Percentiles rank a stretch among this genome's conserved stretches.
Conservation (phyloP, 352 stramenopile genomes). For the Pythium vanterpoolii region DNA sequence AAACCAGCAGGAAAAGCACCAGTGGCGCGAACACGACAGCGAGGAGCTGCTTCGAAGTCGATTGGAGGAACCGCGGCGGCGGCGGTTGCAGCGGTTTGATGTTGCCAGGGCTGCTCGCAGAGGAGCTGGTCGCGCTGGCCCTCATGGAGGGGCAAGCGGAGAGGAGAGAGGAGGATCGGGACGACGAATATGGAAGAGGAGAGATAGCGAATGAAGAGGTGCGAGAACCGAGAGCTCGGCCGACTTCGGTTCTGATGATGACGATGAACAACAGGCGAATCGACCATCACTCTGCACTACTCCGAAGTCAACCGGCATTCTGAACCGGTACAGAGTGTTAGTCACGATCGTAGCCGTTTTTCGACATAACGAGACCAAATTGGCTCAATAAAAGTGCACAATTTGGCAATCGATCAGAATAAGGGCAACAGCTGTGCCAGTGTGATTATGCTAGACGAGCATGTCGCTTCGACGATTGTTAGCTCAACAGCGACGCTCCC, state of each 20-base stretch:
- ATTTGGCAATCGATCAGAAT: too few relatives aligned
- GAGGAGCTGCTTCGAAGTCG: constrained; percentile 6
- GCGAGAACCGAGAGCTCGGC: background rate
- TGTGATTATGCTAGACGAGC: too few relatives aligned
- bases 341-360: too few relatives aligned
- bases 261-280: background rate
- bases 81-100: constrained; percentile 13
- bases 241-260: constrained; percentile 2
- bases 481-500: too few relatives aligned
- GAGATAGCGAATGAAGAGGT: background rate
- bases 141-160: background rate
- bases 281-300: constrained; percentile 5
- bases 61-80: constrained; percentile 9
- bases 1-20: constrained; percentile 37
- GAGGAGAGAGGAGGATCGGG: too few relatives aligned
- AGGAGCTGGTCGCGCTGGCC: constrained; percentile 7
- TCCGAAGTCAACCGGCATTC: background rate
- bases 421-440: too few relatives aligned
- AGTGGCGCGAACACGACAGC: constrained; percentile 47
- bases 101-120: background rate
- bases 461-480: too few relatives aligned
- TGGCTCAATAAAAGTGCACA: too few relatives aligned
- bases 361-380: too few relatives aligned
- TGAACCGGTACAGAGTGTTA: background rate
- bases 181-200: too few relatives aligned